These are phyloP conservation scores for Diaporthe eres DNA, from an alignment of 2,329 filamentous ascomycete genomes.

Conservation along the genomic window DNA sequence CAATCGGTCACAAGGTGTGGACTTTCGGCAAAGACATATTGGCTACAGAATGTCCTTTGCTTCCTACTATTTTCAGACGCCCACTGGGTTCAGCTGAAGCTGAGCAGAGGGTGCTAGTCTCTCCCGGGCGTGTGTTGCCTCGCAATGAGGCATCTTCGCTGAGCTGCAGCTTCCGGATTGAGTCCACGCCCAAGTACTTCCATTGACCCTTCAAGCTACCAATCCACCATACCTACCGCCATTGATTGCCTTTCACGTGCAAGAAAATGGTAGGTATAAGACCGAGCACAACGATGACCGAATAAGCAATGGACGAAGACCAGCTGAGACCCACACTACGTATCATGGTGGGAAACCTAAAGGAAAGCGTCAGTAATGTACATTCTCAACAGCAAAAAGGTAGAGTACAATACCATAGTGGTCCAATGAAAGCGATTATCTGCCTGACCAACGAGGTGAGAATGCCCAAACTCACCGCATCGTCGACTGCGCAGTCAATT, in stretches of 20 bases:
- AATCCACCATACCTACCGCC: background rate
- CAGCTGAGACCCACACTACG: conserved; percentile 25
- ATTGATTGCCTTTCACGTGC: background rate
- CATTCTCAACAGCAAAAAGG: background rate
- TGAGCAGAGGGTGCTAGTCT: no score
- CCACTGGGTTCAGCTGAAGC: background rate
- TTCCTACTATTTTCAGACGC: background rate
- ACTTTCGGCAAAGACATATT: background rate
- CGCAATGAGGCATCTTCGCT: no score
- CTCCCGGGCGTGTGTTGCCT: no score
- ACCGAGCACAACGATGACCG: conserved; percentile 7
- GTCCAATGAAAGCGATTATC: conserved; percentile 62
- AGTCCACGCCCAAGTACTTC: background rate
- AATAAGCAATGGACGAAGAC: conserved; percentile 10
- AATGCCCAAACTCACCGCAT: conserved; percentile 66
- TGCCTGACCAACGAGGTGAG: conserved; percentile 68
- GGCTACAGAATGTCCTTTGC: background rate
- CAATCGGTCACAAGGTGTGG: background rate
- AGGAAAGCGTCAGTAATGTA: background rate
- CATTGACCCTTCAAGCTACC: no score
- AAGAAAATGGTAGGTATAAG: conserved; percentile 1
- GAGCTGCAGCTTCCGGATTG: no score
- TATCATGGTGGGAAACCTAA: conserved; percentile 36
- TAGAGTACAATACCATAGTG: conserved; percentile 44
- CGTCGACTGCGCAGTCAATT: conserved; percentile 66